phyloP scores from a whole-genome alignment of 139 green algal species.

The Chlorella sp. region DNA sequence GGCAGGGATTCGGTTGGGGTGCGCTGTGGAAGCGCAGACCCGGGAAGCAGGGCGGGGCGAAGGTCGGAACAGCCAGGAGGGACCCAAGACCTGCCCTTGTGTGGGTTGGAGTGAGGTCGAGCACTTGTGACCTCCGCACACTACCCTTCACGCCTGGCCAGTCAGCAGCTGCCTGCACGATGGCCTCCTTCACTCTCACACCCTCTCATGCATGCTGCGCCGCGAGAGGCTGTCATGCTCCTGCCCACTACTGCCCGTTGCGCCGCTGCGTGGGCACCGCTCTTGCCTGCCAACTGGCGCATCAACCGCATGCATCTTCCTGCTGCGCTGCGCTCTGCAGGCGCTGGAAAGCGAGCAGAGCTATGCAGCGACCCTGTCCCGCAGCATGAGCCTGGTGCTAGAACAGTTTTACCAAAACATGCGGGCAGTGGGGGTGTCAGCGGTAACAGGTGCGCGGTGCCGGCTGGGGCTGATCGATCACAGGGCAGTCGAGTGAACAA shows the following conservation, averaged over 20 bases:
- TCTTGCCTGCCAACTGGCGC: not conserved
- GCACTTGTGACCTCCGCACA: too few relatives aligned
- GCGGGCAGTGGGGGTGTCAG: slow-evolving; percentile 84
- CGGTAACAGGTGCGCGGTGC: slow-evolving; percentile 75
- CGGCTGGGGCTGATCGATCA: not conserved
- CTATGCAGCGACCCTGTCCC: slow-evolving; percentile 82
- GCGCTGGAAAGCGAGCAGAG: slow-evolving; percentile 75
- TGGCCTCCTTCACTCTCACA: too few relatives aligned
- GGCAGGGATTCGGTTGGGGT: too few relatives aligned
- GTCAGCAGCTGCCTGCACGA: too few relatives aligned
- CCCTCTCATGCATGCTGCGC: too few relatives aligned
- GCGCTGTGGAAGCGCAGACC: too few relatives aligned
- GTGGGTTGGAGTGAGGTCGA: too few relatives aligned
- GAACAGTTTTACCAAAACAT: slow-evolving; percentile 96
- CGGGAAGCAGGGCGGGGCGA: too few relatives aligned
- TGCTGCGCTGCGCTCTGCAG: not conserved
- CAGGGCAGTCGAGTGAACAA: not conserved
- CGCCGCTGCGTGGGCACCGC: not conserved
- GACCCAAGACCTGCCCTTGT: too few relatives aligned
- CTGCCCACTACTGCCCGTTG: not conserved
- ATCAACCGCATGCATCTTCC: not conserved
- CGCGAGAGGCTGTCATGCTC: not conserved
- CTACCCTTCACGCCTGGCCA: too few relatives aligned
- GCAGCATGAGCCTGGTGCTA: slow-evolving; percentile 87
- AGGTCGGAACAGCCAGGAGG: too few relatives aligned